Percentiles rank a stretch among this genome's conserved stretches.
These are phyloP conservation scores for Calocera viscosa DNA, from an alignment of 768 basidiomycete genomes.

Conservation along the genomic window DNA sequence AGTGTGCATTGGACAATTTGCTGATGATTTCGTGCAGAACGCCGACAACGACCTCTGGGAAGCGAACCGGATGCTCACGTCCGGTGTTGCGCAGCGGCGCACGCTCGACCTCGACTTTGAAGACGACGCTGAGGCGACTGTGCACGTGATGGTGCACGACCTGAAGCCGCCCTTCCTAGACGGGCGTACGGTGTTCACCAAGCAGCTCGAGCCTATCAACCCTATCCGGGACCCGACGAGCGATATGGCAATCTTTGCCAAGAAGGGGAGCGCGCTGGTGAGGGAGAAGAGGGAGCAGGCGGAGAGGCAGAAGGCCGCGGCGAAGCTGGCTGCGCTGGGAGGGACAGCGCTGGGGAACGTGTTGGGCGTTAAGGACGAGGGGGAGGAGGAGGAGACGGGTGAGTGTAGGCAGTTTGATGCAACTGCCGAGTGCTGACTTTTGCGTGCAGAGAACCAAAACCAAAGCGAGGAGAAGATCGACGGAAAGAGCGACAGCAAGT, in stretches of 20 bases:
- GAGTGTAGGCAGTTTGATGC: constrained; percentile 14
- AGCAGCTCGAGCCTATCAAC: constrained; percentile 93
- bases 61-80: constrained; percentile 92
- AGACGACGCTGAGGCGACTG: constrained; percentile 90
- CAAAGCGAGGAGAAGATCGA: constrained; percentile 28
- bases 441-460: neutral
- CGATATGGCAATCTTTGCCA: constrained; percentile 91
- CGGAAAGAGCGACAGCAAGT: constrained; percentile 92
- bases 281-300: constrained; percentile 94
- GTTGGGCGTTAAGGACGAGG: constrained; percentile 92
- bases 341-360: constrained; percentile 94
- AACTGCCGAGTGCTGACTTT: too few relatives aligned
- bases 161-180: constrained; percentile 97
- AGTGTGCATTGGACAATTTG: too few relatives aligned
- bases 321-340: constrained; percentile 81
- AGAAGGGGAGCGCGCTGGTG: constrained; percentile 90
- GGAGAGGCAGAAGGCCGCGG: constrained; percentile 90
- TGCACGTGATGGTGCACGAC: constrained; percentile 95
- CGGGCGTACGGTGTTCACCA: constrained; percentile 89
- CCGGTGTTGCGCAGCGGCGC: constrained; percentile 81
- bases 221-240: constrained; percentile 87
- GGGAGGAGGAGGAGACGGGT: constrained; percentile 67
- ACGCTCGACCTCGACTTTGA: constrained; percentile 87
- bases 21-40: too few relatives aligned
- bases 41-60: constrained; percentile 99